A percentile compares a stretch with the other conserved stretches of the same genome.
Conservation (phyloP, 139 green algal genomes). For the Tetraselmis striata region DNA sequence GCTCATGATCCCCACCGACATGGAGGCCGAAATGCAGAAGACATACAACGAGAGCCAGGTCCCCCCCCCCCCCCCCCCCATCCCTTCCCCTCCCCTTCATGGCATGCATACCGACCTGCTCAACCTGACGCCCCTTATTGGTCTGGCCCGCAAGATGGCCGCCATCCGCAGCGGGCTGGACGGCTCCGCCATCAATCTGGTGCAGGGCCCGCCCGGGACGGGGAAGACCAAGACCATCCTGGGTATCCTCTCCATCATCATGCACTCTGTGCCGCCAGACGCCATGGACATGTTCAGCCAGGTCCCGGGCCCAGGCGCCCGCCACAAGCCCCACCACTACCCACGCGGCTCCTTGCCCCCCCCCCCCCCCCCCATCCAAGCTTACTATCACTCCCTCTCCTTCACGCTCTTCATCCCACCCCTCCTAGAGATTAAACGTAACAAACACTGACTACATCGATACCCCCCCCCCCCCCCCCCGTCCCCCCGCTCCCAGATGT, state of each 20-base stretch:
- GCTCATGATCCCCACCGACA: slow-evolving; percentile 50
- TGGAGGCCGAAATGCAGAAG: slow-evolving; percentile 49
- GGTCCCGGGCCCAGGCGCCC: background rate
- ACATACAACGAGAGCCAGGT: slow-evolving; percentile 69
- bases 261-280: slow-evolving; percentile 57
- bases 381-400: too few species aligned
- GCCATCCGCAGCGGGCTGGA: slow-evolving; percentile 62
- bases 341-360: too few species aligned
- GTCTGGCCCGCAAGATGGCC: too few species aligned
- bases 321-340: background rate
- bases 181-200: slow-evolving; percentile 65
- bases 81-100: too few species aligned
- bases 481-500: background rate
- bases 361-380: too few species aligned
- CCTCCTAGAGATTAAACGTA: too few species aligned
- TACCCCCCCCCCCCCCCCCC: too few species aligned
- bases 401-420: too few species aligned
- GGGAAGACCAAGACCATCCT: slow-evolving; percentile 89
- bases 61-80: background rate
- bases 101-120: too few species aligned
- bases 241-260: slow-evolving; percentile 78
- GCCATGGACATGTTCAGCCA: slow-evolving; percentile 10
- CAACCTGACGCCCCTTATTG: too few species aligned
- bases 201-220: slow-evolving; percentile 76
- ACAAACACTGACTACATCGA: too few species aligned